Base-by-base conservation (phyloP, 805 yeast genomes). In the Ascoidea rubescens region DNA sequence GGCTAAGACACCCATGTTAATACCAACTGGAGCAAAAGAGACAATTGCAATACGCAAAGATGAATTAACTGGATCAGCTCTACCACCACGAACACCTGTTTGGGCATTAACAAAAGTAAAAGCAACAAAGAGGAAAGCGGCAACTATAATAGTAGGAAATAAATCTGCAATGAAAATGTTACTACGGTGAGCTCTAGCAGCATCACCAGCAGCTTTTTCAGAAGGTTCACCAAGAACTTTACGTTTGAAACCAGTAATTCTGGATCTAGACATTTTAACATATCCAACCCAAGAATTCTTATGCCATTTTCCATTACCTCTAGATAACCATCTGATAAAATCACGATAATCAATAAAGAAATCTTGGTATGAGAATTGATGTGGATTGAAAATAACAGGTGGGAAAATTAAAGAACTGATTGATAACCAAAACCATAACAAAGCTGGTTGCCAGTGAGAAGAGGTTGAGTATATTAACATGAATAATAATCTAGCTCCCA, bases 201-300 rank as follows among this genome's bases (percentile, higher is more conserved):
- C 70, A 58, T 84, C 89, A 54, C 78, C 79, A 51, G 80, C 77
- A 55, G 76, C 72, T 67, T 77, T 75, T 67, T 84, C 93, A 52
- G 88, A 78, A 33, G 67, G 68, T 59, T 82, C 89, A 28, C 81
- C 81, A 50, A 83, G 75, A 54, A 77, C 66, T 67, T 79, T 80
- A 54, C 86, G 74, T 73, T 89, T 90, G 75, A 79, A 89, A 54
- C 99, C 99, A 33, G 98, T 91, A 59, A 87, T 79, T 61, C 89
- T 80, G 7, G 96, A 87, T 67, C 99, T 79, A 4, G 89, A 77
- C 56, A 78, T 71, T 60, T 95, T 82, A 0, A 80, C 80, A 61
- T 73, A 82, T 2, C 79, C 80, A 51, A 83, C 75, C 98, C 98
- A 90, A 0, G 96, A 87, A 60, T 82, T 78, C 50, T 68, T 65